Percentiles rank a stretch among this genome's conserved stretches.
Evolutionary conservation across 345 rosid genomes (phyloP).

Genomic region (Brassica carinata): DNA sequence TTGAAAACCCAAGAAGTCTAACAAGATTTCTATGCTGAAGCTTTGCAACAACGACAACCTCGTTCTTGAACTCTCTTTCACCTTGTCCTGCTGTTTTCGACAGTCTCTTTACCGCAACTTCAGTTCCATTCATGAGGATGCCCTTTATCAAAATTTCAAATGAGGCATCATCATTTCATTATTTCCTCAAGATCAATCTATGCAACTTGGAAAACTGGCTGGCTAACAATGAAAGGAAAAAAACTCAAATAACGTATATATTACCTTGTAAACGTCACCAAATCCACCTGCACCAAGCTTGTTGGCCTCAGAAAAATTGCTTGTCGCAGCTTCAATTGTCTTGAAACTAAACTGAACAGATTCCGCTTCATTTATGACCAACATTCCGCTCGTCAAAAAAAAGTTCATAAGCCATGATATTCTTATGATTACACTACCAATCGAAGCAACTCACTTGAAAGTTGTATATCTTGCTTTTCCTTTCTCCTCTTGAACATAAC

Average conservation of each 20-base stretch:
- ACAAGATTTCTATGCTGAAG: conserved; percentile 32
- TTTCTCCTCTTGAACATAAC: conserved; percentile 19
- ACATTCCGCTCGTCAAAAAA: conserved; percentile 21
- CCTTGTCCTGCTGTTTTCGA: conserved; percentile 28
- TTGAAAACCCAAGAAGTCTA: conserved; percentile 18
- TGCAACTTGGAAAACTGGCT: neutral
- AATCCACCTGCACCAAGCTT: conserved; percentile 53
- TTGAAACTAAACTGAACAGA: conserved; percentile 50
- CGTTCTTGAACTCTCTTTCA: conserved; percentile 20
- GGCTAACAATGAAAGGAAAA: too few species aligned
- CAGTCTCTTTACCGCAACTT: conserved; percentile 28
- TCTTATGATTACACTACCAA: neutral
- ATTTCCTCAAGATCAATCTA: neutral
- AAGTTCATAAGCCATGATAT: neutral
- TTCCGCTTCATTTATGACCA: conserved; percentile 38
- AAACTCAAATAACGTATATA: neutral
- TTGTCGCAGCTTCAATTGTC: conserved; percentile 49
- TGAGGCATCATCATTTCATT: neutral
- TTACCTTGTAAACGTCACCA: conserved; percentile 65
- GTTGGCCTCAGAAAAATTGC: conserved; percentile 48
- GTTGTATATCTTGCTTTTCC: neutral
- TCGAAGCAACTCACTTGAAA: conserved; percentile 22
- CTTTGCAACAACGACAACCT: conserved; percentile 26
- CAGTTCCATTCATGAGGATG: neutral
- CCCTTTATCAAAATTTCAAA: neutral